Evolutionary conservation across 352 stramenopile genomes (phyloP), one percentile per base, ranked within the genome.

Genomic region (Phytophthora pseudosyringae): DNA sequence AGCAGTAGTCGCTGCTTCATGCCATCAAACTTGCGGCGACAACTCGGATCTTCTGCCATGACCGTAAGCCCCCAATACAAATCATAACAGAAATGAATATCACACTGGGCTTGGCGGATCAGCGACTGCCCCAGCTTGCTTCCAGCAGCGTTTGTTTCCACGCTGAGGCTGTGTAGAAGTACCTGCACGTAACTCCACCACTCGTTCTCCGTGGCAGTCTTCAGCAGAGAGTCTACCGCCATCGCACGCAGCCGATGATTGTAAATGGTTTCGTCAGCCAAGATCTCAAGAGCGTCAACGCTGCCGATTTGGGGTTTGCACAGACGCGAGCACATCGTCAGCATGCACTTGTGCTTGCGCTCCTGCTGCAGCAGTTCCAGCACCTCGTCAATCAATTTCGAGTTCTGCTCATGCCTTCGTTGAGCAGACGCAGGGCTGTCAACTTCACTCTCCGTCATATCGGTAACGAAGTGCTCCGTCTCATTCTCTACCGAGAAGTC

Each of bases 291-390:
- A 29, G 86, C 84, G 48, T 95, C 86, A 5, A 95, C 84, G 18
- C 84, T 91, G 29, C 75, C 76, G 31, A 95, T 74, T 50, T 93
- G 80, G 0, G 75, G 76, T 43, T 93, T 81, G 45, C 86, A 95
- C 8, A 95, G 71, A 7, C 86, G 81, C 38, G 84, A 93, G 58
- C 86, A 95, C 86, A 95, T 95, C 0, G 86, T 95, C 36, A 95
- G 60, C 86, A 95, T 95, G 53, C 86, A 95, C 58, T 91, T 95
- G 64, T 90, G 76, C 49, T 71, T 74, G 7, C 86, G 83, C 36
- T 88, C 73, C 51, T 88, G 78, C 47, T 83, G 76, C 33, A 95
- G 71, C 35, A 95, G 47, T 18, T 59, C 53, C 25, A 95, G 45
- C n/a, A 91, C 84, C 48, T 95, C 84, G 4, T 83, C 58, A 1